A percentile compares a stretch with the other conserved stretches of the same genome.
These are phyloP conservation scores for Peronospora destructor DNA, from an alignment of 352 stramenopile species.

Conservation along the genomic window DNA sequence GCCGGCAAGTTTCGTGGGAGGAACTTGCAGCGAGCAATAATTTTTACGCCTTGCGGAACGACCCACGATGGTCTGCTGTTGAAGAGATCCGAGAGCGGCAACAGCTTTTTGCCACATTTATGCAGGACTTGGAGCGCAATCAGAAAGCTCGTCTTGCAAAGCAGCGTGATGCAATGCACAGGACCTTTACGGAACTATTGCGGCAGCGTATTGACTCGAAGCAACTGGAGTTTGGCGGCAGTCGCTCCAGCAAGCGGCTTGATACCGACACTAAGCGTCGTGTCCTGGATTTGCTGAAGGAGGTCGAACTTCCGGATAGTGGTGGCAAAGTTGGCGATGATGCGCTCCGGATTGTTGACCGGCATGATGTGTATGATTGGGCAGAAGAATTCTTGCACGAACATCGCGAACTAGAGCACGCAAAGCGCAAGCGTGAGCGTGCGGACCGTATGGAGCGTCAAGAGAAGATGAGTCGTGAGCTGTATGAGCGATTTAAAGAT, in stretches of 20 bases:
- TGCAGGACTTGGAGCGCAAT: slow-evolving; percentile 55
- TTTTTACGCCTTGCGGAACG: slow-evolving; percentile 59
- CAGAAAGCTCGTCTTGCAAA: slow-evolving; percentile 39
- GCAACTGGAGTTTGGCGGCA: slow-evolving; percentile 14
- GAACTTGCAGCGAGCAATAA: slow-evolving; percentile 40
- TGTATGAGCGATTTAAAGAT: slow-evolving; percentile 30
- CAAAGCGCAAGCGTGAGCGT: slow-evolving; percentile 43
- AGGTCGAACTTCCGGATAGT: slow-evolving; percentile 19
- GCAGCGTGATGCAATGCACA: slow-evolving; percentile 36
- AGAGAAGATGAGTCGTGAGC: slow-evolving; percentile 26
- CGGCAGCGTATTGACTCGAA: slow-evolving; percentile 33
- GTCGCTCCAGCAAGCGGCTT: slow-evolving; percentile 27
- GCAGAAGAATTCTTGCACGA: slow-evolving; percentile 41
- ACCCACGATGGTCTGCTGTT: slow-evolving; percentile 55
- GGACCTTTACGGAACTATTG: slow-evolving; percentile 36
- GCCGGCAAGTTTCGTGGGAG: slow-evolving; percentile 30
- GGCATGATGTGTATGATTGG: slow-evolving; percentile 63
- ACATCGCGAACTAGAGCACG: slow-evolving; percentile 40
- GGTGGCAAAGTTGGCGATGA: slow-evolving; percentile 22
- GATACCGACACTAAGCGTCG: slow-evolving; percentile 42
- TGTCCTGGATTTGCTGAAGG: slow-evolving; percentile 37
- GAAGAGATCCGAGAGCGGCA: slow-evolving; percentile 57
- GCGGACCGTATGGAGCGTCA: slow-evolving; percentile 34
- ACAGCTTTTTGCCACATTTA: slow-evolving; percentile 62
- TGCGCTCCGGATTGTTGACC: slow-evolving; percentile 30